Evolutionary conservation across 2,329 filamentous ascomycete species (phyloP), one percentile per base, ranked within the genome.

Genomic region (Claviceps humidiphila): DNA sequence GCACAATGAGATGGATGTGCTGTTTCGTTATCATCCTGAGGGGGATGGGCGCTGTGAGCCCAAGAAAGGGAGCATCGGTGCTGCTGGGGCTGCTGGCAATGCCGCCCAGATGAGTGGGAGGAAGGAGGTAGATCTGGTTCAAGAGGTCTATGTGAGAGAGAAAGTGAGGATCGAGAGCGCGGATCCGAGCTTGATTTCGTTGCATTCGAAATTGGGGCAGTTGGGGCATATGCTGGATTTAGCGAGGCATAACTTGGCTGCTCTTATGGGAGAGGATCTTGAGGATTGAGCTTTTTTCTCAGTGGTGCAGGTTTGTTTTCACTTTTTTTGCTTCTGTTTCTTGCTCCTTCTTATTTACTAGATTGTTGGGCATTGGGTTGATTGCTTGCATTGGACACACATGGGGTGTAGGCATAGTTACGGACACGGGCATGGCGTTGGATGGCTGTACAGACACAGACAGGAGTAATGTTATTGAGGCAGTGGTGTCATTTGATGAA

Each of bases 81-180:
- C 30, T 34, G 30, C 9, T 34, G 30, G 30, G 4, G 30, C 26
- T 30, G 26, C 26, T 30, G 47, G 58, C 30, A 57, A 57, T 41
- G 59, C 61, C 55, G 58, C 57, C 38, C 26, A 2, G 57, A 58
- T 26, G 60, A 61, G 37, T 57, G 58, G n/a, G 50, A 54, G 38
- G 54, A 61, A 13, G 48, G 55, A 9, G 56, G 50, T 43, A 60
- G 62, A 11, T 56, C 51, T 43, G 60, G 62, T 39, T 55, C 65
- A 68, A 2, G 82, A 93, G 55, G 89, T 96, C 2, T 84, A 81
- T 57, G 91, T 97, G 46, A 82, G 84, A 58, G 91, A 96, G 66
- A 96, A 96, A 71, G 80, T 95, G 4, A 77, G 86, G 42, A 84
- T 96, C 2, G 90, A 95, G 67, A 91, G 82, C 61, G 87, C 89